Evolutionary conservation across 2,329 filamentous ascomycete genomes (phyloP).

Genomic region (Tothia fuscella): DNA sequence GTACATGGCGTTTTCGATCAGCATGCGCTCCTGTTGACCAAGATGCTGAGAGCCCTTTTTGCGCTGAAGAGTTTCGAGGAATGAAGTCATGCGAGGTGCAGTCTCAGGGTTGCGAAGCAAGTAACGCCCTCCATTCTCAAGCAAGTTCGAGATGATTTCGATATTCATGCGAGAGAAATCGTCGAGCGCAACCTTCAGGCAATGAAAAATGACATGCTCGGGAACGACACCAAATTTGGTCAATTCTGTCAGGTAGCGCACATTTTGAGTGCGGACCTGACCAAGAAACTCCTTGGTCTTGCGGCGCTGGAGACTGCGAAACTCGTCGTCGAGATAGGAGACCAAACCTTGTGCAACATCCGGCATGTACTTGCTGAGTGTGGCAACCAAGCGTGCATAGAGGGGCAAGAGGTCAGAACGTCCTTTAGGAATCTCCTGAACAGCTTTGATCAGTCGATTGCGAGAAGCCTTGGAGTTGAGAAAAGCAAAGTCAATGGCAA

Average conservation of each 20-base stretch:
- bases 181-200: constrained; percentile 90
- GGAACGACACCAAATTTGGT: constrained; percentile 98
- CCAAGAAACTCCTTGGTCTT: constrained; percentile 97
- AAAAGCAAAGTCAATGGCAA: constrained; percentile 94
- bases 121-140: constrained; percentile 95
- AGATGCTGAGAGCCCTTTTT: constrained; percentile 96
- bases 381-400: constrained; percentile 88
- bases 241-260: constrained; percentile 92
- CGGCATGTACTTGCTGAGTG: constrained; percentile 82
- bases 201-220: constrained; percentile 97
- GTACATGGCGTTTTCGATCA: constrained; percentile 96
- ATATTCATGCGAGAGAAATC: constrained; percentile 99
- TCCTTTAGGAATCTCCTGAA: constrained; percentile 91
- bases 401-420: constrained; percentile 80
- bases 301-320: constrained; percentile 86
- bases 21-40: constrained; percentile 91
- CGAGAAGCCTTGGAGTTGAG: constrained; percentile 96
- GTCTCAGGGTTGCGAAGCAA: constrained; percentile 87
- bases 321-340: constrained; percentile 88
- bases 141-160: constrained; percentile 89
- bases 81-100: constrained; percentile 81
- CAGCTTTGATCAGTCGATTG: constrained; percentile 81
- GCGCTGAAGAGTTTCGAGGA: constrained; percentile 85
- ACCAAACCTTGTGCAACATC: constrained; percentile 90
- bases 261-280: constrained; percentile 84